Evolutionary conservation across 164 flowering plant genomes (phyloP).

Genomic region (Nelumbo lutea): DNA sequence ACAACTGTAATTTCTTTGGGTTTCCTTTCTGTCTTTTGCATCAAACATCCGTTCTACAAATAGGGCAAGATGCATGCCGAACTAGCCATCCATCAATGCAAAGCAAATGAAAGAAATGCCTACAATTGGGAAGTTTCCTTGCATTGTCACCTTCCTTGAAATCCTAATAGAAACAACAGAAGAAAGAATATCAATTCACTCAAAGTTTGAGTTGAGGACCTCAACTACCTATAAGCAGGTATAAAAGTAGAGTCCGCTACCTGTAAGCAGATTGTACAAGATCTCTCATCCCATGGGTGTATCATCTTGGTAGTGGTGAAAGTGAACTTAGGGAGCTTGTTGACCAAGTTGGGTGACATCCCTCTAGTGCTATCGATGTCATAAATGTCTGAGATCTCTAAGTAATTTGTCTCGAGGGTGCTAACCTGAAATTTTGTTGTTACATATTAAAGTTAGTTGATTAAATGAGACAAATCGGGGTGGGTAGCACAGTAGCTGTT

Average conservation of each 20-base stretch:
- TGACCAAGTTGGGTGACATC: conserved; percentile 32
- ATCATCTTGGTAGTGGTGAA: conserved; percentile 7
- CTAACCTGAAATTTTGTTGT: conserved; percentile 33
- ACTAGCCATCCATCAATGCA: conserved; percentile 73
- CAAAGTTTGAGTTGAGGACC: no score
- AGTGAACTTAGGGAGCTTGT: conserved; percentile 36
- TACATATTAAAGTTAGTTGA: background rate
- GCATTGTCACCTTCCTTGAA: conserved; percentile 43
- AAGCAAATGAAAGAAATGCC: conserved; percentile 49
- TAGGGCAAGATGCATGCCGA: conserved; percentile 51
- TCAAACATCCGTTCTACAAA: conserved; percentile 47
- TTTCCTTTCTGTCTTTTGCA: background rate
- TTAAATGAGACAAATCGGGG: background rate
- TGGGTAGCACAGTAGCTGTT: background rate
- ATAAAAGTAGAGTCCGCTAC: conserved; percentile 18
- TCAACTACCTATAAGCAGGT: no score
- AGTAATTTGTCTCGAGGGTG: conserved; percentile 26
- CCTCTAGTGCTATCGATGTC: conserved; percentile 41
- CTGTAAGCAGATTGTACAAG: conserved; percentile 74
- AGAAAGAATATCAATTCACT: background rate
- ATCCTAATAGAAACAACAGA: conserved; percentile 30
- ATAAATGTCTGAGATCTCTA: conserved; percentile 50
- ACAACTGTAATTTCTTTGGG: background rate
- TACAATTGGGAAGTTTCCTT: conserved; percentile 52
- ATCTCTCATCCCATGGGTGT: conserved; percentile 9